These are phyloP conservation scores for Multifurca ochricompacta DNA, from an alignment of 768 basidiomycete species.

Conservation along the genomic window DNA sequence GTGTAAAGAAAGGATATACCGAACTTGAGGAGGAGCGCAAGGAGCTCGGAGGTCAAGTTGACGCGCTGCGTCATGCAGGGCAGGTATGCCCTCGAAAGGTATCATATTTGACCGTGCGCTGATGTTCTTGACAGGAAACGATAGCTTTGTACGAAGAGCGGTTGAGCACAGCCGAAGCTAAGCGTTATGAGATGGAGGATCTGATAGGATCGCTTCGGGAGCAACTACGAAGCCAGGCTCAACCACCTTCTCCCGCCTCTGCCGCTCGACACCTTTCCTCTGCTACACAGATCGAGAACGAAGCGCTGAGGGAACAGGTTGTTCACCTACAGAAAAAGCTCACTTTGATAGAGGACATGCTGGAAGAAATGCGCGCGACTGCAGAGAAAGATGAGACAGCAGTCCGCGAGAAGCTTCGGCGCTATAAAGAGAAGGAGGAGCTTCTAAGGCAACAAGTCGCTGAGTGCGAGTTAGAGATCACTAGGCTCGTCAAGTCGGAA, in stretches of 20 bases:
- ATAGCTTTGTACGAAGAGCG: conserved; percentile 93
- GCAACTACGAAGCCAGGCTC: conserved; percentile 30
- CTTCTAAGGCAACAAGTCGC: conserved; percentile 61
- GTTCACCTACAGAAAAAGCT: conserved; percentile 78
- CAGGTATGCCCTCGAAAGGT: conserved; percentile 46
- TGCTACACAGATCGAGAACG: conserved; percentile 91
- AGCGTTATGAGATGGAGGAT: conserved; percentile 73
- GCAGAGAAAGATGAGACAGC: conserved; percentile 68
- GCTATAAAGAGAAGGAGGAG: conserved; percentile 68
- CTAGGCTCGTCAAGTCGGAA: conserved; percentile 57
- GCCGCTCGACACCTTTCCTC: conserved; percentile 42
- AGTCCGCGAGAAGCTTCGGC: conserved; percentile 54
- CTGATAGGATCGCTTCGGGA: conserved; percentile 52
- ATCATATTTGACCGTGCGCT: background rate
- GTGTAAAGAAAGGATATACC: conserved; percentile 36
- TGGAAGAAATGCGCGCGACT: conserved; percentile 66
- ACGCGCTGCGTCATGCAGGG: conserved; percentile 81
- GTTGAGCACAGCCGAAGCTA: conserved; percentile 58
- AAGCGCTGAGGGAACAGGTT: conserved; percentile 84
- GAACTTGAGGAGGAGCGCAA: conserved; percentile 51
- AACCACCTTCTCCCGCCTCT: conserved; percentile 31
- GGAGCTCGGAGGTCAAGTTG: conserved; percentile 66
- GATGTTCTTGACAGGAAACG: conserved; percentile 55
- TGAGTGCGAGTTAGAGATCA: conserved; percentile 57
- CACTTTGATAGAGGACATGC: conserved; percentile 66